Evolutionary conservation across 805 yeast genomes (phyloP), one percentile per base, ranked within the genome.

Genomic region (Starmerella apicola): DNA sequence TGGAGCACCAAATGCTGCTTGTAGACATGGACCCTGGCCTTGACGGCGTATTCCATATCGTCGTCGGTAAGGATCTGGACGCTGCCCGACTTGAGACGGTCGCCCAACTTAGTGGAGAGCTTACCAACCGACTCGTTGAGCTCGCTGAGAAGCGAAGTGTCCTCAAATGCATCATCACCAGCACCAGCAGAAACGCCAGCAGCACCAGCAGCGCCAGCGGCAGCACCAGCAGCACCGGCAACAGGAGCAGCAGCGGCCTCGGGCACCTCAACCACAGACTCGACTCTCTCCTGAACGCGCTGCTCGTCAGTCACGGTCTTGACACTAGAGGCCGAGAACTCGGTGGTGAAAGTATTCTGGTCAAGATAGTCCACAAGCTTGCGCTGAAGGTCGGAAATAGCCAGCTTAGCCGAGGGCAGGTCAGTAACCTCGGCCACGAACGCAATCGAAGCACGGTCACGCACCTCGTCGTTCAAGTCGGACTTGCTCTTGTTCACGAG

Each of bases 381-480:
- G 48, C 70, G 71, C 61, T 91, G 98, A 56, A 91, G 74, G 22
- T 77, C 70, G 6, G 76, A 72, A 53, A 91, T 67, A 50, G 86
- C 84, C 59, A 74, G 84, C 45, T 71, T 72, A 44, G 74, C 67
- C 37, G 74, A 72, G 39, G 86, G 81, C 32, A 47, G 41, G 18
- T 42, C 18, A 39, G 76, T 70, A 46, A 86, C 70, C 50, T 79
- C 74, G 37, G 65, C 53, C 38, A 57, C 55, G 55, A 88, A 69
- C 2, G 94, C 78, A 51, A 88, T 67, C 2, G 94, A 81, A 8
- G 98, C 96, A 59, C 98, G 78, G 59, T 88, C 98, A 67, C 98
- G 83, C 25, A 91, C 98, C 63, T 88, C 98, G 62, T 88, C 98
- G 59, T 88, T 95, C 33, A 69, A 72, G 61, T 88, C 98, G 49